Conservation (phyloP, 345 rosid species). For the Eucalyptus marginata region DNA sequence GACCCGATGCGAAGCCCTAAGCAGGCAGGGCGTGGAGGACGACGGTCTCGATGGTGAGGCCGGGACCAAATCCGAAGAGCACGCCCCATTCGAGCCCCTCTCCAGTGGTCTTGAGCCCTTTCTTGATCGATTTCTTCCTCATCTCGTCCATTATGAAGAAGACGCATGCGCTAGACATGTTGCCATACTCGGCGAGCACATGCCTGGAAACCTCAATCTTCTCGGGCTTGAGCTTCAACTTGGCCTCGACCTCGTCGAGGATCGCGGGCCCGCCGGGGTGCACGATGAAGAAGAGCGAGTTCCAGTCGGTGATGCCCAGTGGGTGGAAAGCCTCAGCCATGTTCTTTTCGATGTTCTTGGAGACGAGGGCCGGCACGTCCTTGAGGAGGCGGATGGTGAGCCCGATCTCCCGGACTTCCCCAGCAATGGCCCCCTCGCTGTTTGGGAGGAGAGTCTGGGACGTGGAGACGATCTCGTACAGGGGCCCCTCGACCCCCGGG, state of each 20-base stretch:
- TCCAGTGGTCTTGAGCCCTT: slow-evolving; percentile 20
- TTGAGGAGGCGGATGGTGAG: slow-evolving; percentile 27
- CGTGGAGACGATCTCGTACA: slow-evolving; percentile 24
- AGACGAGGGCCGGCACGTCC: slow-evolving; percentile 26
- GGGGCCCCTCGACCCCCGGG: slow-evolving; percentile 6
- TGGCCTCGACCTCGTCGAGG: slow-evolving; percentile 26
- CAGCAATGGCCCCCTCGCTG: slow-evolving; percentile 33
- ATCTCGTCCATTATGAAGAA: slow-evolving; percentile 34
- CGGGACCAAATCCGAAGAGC: slow-evolving; percentile 42
- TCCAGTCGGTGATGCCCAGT: slow-evolving; percentile 35
- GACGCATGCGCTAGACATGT: slow-evolving; percentile 34
- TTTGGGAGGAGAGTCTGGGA: slow-evolving; percentile 34
- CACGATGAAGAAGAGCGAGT: slow-evolving; percentile 37
- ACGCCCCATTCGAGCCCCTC: slow-evolving; percentile 56
- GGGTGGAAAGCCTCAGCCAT: slow-evolving; percentile 27
- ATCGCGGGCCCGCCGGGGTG: slow-evolving; percentile 49
- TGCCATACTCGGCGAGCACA: slow-evolving; percentile 26
- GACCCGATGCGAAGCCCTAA: not conserved
- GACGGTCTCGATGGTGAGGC: slow-evolving; percentile 35
- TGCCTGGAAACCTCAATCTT: slow-evolving; percentile 26
- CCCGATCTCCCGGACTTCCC: slow-evolving; percentile 38
- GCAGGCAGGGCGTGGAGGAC: slow-evolving; percentile 15
- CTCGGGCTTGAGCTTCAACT: slow-evolving; percentile 14
- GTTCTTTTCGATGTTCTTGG: slow-evolving; percentile 19
- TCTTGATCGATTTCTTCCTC: slow-evolving; percentile 19